phyloP scores from a whole-genome alignment of 768 basidiomycete species.

The Termitomyces sp. region DNA sequence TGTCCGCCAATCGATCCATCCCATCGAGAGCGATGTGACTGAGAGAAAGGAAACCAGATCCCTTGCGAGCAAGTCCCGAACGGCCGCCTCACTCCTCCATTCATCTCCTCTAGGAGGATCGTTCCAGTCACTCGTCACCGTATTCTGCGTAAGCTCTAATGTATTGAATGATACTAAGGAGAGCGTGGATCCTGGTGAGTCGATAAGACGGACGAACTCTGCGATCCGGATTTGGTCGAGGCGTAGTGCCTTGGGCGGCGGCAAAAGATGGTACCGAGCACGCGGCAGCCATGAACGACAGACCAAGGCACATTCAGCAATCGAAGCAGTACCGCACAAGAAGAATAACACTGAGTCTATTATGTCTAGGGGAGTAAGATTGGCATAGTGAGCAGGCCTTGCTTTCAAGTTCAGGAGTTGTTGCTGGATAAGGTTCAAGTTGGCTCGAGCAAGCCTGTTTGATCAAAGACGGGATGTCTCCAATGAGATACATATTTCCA shows the following conservation, averaged over 20 bases:
- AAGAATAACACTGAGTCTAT: background rate
- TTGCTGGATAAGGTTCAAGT: no score
- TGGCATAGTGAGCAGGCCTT: no score
- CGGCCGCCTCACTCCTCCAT: no score
- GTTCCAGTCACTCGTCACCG: no score
- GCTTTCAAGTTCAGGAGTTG: no score
- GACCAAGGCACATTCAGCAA: background rate
- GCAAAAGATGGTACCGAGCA: background rate
- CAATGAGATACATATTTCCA: no score
- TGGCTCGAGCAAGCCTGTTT: no score
- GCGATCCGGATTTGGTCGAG: background rate
- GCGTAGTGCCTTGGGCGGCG: background rate
- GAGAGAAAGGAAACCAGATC: background rate
- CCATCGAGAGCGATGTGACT: background rate
- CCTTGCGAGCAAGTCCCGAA: background rate
- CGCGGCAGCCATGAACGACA: background rate
- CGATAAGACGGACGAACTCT: background rate
- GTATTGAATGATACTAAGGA: background rate
- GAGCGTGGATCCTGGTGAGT: background rate
- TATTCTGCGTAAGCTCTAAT: background rate
- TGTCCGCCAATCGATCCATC: background rate
- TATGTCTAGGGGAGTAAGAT: background rate
- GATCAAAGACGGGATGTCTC: no score
- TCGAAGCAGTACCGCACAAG: background rate
- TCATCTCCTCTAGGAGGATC: no score